Conservation (phyloP, 306 rosid genomes). For the Rosa chinensis region DNA sequence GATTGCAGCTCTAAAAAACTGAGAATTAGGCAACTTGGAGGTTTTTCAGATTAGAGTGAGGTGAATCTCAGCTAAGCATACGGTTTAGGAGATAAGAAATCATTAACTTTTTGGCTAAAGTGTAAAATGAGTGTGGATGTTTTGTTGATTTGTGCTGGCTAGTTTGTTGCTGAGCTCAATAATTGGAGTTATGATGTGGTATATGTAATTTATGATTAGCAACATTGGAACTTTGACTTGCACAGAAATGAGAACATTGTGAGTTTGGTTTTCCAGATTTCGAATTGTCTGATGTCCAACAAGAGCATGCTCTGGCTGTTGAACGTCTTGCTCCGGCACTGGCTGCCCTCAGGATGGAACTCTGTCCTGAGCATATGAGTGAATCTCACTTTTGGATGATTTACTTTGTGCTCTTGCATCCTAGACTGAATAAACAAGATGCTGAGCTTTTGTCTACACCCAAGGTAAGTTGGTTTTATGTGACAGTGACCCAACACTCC, state of each 20-base stretch:
- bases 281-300: conserved; percentile 82
- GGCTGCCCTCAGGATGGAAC: conserved; percentile 81
- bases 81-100: not conserved
- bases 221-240: not conserved
- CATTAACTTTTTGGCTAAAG: not conserved
- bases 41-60: not conserved
- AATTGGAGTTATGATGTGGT: not conserved
- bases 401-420: conserved; percentile 77
- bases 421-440: conserved; percentile 60
- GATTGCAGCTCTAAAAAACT: not conserved
- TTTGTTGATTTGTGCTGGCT: not conserved
- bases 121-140: not conserved
- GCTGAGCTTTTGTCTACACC: conserved; percentile 71
- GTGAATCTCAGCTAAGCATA: not conserved
- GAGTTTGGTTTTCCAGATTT: conserved; percentile 45
- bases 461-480: conserved; percentile 49
- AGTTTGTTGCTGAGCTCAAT: not conserved
- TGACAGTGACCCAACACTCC: not conserved
- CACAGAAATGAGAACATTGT: not conserved
- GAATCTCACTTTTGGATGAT: conserved; percentile 81
- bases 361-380: conserved; percentile 83
- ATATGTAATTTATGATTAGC: not conserved
- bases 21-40: not conserved
- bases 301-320: conserved; percentile 84
- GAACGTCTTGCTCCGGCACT: conserved; percentile 69